A percentile compares a stretch with the other conserved stretches of the same genome.
phyloP scores from a whole-genome alignment of 257 asterid genomes.

The Nicotiana benthamiana region DNA sequence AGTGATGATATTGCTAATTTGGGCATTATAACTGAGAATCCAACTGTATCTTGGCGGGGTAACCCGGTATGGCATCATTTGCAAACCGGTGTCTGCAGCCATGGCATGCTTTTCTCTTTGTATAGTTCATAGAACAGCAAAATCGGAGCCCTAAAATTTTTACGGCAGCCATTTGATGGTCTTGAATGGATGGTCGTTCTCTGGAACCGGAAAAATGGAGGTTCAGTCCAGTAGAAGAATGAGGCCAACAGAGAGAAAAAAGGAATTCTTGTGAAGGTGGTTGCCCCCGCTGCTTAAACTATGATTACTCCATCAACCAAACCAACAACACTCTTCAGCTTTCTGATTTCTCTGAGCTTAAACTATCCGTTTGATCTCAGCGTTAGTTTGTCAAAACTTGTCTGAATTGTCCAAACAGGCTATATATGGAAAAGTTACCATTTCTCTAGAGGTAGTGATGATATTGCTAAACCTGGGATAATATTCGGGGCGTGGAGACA shows the following conservation, averaged over 20 bases:
- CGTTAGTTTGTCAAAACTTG: background rate
- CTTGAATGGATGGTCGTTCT: background rate
- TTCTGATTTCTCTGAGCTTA: background rate
- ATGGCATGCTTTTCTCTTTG: slow-evolving; percentile 11
- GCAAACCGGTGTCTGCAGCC: slow-evolving; percentile 11
- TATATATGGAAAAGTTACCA: background rate
- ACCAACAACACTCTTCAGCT: background rate
- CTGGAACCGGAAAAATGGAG: background rate
- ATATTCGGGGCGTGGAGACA: background rate
- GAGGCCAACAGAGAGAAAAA: background rate
- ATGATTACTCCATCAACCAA: background rate
- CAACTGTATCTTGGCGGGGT: slow-evolving; percentile 25
- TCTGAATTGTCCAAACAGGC: background rate
- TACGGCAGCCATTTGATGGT: background rate
- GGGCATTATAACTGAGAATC: background rate
- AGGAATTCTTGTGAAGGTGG: background rate
- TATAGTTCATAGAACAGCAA: background rate
- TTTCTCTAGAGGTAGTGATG: background rate
- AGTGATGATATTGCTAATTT: background rate
- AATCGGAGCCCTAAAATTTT: slow-evolving; percentile 6
- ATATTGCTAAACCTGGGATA: background rate
- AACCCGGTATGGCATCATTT: background rate
- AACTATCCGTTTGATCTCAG: background rate
- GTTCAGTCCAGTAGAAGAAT: background rate
- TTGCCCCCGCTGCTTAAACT: background rate